phyloP scores from a whole-genome alignment of 768 basidiomycete genomes.

The Galerina sulciceps region DNA sequence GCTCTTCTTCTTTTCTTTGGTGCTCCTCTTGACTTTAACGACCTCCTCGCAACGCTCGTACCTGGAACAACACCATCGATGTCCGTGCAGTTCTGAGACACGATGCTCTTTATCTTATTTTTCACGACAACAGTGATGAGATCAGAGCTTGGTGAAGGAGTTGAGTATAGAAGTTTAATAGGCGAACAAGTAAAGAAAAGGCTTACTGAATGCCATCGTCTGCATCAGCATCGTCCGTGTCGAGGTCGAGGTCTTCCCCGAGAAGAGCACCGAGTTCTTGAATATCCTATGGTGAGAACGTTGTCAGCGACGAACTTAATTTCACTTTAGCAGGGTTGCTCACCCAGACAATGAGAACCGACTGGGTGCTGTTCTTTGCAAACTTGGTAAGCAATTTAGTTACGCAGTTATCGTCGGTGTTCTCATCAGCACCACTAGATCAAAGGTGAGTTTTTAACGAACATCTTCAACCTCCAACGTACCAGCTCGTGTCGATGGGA shows the following conservation, averaged over 20 bases:
- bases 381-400: constrained; percentile 22
- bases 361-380: constrained; percentile 25
- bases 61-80: constrained; percentile 22
- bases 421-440: constrained; percentile 27
- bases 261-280: constrained; percentile 20
- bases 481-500: constrained; percentile 27
- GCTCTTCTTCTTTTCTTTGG: too few relatives aligned
- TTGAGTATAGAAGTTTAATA: neutral
- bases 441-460: neutral
- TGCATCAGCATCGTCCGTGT: constrained; percentile 21
- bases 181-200: neutral
- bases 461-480: neutral
- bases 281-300: constrained; percentile 12
- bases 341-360: constrained; percentile 30
- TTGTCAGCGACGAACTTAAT: neutral
- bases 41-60: neutral
- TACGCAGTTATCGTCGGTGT: constrained; percentile 29
- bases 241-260: constrained; percentile 20
- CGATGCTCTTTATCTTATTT: constrained; percentile 13
- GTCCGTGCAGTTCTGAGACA: constrained; percentile 21
- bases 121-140: constrained; percentile 18
- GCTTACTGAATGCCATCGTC: constrained; percentile 19
- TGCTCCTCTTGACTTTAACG: neutral
- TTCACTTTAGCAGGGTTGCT: neutral
- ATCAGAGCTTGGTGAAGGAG: constrained; percentile 12